Conservation (phyloP, 2,329 filamentous ascomycete genomes). For the Kalaharituber pfeilii region DNA sequence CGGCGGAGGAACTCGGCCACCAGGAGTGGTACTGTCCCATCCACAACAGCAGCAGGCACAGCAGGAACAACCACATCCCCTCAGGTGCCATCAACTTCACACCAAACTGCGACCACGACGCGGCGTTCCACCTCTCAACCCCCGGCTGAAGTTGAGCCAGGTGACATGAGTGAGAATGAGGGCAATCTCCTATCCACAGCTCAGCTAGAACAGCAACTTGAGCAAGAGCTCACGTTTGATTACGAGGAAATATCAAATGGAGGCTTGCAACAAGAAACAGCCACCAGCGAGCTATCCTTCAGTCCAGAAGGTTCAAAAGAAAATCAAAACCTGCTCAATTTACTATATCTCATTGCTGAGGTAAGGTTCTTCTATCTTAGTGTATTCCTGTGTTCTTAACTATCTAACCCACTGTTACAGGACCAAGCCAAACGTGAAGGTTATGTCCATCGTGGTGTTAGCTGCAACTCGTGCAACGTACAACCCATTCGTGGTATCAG, state of each 20-base stretch:
- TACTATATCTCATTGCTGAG: constrained; percentile 22
- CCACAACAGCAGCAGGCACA: constrained; percentile 8
- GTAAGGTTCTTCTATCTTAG: constrained; percentile 1
- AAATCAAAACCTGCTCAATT: constrained; percentile 22
- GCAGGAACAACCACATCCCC: constrained; percentile 3
- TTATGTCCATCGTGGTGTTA: constrained; percentile 81
- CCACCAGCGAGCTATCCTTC: constrained; percentile 17
- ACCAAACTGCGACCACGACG: neutral
- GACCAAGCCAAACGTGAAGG: constrained; percentile 77
- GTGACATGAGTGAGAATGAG: neutral
- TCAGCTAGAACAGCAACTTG: neutral
- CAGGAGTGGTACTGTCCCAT: constrained; percentile 6
- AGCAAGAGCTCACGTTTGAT: neutral
- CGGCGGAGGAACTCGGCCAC: constrained; percentile 9
- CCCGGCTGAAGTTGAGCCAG: neutral
- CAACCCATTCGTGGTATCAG: constrained; percentile 81
- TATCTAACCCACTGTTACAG: constrained; percentile 27
- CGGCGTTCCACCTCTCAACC: neutral
- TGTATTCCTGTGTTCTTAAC: neutral
- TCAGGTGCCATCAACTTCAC: too few species aligned
- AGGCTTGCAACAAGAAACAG: neutral
- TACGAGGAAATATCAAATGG: neutral
- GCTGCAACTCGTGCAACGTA: constrained; percentile 75
- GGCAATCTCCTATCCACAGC: neutral
- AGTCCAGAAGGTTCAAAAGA: constrained; percentile 17